Conservation (phyloP, 1,284 basidiomycete genomes). For the Mycosarcoma mackinlayi region DNA sequence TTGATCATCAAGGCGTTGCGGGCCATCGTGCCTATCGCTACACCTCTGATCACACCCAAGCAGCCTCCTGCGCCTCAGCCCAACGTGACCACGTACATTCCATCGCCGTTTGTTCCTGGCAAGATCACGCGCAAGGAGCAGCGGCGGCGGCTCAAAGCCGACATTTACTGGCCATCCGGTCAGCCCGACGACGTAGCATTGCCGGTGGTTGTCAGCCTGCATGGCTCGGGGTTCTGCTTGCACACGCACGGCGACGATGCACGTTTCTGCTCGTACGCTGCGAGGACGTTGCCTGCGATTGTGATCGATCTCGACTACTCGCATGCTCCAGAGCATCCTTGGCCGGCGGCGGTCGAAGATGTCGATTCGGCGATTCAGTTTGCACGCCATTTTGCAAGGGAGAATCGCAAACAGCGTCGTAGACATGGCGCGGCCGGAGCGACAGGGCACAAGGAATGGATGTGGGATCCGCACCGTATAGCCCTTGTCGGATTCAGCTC, state of each 20-base stretch:
- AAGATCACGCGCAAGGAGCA: slow-evolving; percentile 36
- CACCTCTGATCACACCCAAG: slow-evolving; percentile 29
- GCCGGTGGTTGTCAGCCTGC: slow-evolving; percentile 51
- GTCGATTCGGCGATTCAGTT: slow-evolving; percentile 77
- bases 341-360: slow-evolving; percentile 80
- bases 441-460: slow-evolving; percentile 37
- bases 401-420: slow-evolving; percentile 30
- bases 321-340: slow-evolving; percentile 78
- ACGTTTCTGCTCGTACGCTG: slow-evolving; percentile 38
- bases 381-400: slow-evolving; percentile 63
- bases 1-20: slow-evolving; percentile 37
- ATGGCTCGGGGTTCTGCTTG: slow-evolving; percentile 54
- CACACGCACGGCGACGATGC: slow-evolving; percentile 45
- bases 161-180: slow-evolving; percentile 36
- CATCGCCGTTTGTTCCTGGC: slow-evolving; percentile 39
- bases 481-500: slow-evolving; percentile 53
- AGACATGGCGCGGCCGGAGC: slow-evolving; percentile 29
- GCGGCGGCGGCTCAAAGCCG: slow-evolving; percentile 39
- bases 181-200: slow-evolving; percentile 23
- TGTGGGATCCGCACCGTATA: slow-evolving; percentile 40
- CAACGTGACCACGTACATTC: slow-evolving; percentile 37
- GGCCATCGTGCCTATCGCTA: slow-evolving; percentile 34
- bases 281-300: slow-evolving; percentile 59
- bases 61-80: slow-evolving; percentile 38
- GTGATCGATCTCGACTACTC: slow-evolving; percentile 79